These are phyloP conservation scores for Albugo candida DNA, from an alignment of 352 stramenopile genomes.

Conservation along the genomic window DNA sequence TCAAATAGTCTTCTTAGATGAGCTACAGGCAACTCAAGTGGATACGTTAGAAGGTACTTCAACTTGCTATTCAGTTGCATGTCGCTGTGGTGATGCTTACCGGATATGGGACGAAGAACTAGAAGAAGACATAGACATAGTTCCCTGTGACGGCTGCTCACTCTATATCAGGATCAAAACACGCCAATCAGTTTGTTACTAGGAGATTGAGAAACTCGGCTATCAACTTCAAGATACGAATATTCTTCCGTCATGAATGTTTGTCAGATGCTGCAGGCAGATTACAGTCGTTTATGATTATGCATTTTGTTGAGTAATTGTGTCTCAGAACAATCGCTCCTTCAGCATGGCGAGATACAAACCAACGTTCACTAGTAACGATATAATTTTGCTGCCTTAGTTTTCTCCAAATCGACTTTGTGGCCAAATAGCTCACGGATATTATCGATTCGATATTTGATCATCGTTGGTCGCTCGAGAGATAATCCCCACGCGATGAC, in stretches of 20 bases:
- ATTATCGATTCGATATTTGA: slow-evolving; percentile 99
- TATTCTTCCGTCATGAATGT: too few species aligned
- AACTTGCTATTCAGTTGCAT: slow-evolving; percentile 3
- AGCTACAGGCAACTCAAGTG: too few species aligned
- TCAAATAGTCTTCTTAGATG: too few species aligned
- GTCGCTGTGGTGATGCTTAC: slow-evolving; percentile 55
- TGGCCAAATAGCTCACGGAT: slow-evolving; percentile 99
- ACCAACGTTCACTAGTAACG: slow-evolving; percentile 17
- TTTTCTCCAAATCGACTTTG: slow-evolving; percentile 96
- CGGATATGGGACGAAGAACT: slow-evolving; percentile 45
- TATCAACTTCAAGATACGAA: too few species aligned
- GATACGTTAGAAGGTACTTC: too few species aligned
- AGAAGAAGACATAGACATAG: slow-evolving; percentile 35
- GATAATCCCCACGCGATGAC: slow-evolving; percentile 99
- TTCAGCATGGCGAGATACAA: too few species aligned
- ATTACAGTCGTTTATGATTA: too few species aligned
- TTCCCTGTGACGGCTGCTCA: slow-evolving; percentile 63
- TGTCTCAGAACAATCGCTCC: too few species aligned
- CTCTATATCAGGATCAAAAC: slow-evolving; percentile 26
- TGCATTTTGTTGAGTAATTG: too few species aligned
- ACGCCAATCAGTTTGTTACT: too few species aligned
- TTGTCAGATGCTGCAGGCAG: too few species aligned
- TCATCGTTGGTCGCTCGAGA: slow-evolving; percentile 99
- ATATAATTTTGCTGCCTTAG: slow-evolving; percentile 81
- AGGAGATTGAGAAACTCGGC: too few species aligned